These are phyloP conservation scores for Lycium barbarum DNA, from an alignment of 257 asterid genomes.

Conservation along the genomic window DNA sequence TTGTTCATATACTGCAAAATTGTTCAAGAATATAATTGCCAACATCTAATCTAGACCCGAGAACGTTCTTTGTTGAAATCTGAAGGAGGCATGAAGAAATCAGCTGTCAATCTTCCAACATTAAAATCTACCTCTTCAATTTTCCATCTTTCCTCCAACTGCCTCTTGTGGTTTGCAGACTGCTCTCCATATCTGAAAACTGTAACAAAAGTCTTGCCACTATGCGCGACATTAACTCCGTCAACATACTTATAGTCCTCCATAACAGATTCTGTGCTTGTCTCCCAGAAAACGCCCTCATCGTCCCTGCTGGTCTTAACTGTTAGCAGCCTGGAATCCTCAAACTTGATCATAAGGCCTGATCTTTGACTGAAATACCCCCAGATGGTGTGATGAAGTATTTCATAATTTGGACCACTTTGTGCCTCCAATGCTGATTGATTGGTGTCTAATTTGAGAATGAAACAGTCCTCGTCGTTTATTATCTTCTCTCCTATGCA, in stretches of 20 bases:
- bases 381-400: conserved; percentile 93
- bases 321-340: conserved; percentile 78
- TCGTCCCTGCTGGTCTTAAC: conserved; percentile 84
- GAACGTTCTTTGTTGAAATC: conserved; percentile 44
- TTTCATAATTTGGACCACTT: conserved; percentile 68
- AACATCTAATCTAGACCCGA: not conserved
- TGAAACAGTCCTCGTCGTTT: conserved; percentile 86
- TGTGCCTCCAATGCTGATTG: conserved; percentile 80
- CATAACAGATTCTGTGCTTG: conserved; percentile 84
- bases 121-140: conserved; percentile 89
- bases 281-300: conserved; percentile 88
- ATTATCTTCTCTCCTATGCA: conserved; percentile 93
- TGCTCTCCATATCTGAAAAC: conserved; percentile 90
- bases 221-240: conserved; percentile 82
- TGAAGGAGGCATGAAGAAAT: conserved; percentile 85
- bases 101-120: conserved; percentile 61
- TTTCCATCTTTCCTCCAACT: conserved; percentile 81
- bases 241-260: conserved; percentile 83
- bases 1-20: conserved; percentile 25
- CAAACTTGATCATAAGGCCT: conserved; percentile 81
- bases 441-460: conserved; percentile 80
- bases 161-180: conserved; percentile 87
- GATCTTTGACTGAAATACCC: conserved; percentile 98
- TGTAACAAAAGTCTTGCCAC: conserved; percentile 76
- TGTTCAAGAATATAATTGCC: not conserved